Percentiles rank a stretch among this genome's conserved stretches.
phyloP scores from a whole-genome alignment of 2,329 filamentous ascomycete genomes.

The Colletotrichum australisinense region DNA sequence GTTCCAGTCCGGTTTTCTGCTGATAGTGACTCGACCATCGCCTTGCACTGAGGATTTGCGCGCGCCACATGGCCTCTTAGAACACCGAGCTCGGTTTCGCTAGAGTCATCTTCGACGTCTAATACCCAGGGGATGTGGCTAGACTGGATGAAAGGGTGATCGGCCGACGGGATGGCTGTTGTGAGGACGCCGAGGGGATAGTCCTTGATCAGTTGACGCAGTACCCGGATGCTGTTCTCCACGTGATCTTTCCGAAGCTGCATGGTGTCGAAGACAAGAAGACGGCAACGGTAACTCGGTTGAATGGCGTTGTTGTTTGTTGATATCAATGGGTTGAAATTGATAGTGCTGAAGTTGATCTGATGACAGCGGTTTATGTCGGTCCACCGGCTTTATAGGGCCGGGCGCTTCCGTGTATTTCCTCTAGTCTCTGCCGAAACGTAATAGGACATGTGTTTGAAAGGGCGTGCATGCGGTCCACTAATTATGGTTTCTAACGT shows the following conservation, averaged over 20 bases:
- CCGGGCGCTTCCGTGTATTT: neutral
- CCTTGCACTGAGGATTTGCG: slow-evolving; percentile 72
- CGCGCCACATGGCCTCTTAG: slow-evolving; percentile 73
- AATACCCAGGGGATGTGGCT: slow-evolving; percentile 72
- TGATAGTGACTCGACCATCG: slow-evolving; percentile 61
- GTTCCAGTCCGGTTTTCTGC: slow-evolving; percentile 19
- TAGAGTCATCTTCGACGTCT: slow-evolving; percentile 57
- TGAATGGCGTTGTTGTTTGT: neutral
- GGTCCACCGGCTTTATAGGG: slow-evolving; percentile 9
- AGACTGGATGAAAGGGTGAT: slow-evolving; percentile 63
- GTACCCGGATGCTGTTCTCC: slow-evolving; percentile 58
- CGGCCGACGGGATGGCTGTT: slow-evolving; percentile 65
- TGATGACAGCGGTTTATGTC: neutral
- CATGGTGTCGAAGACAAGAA: slow-evolving; percentile 55
- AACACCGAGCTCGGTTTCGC: slow-evolving; percentile 52
- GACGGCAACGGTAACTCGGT: fast-evolving
- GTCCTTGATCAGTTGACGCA: slow-evolving; percentile 67
- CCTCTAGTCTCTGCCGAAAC: neutral
- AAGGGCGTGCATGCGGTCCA: slow-evolving; percentile 27
- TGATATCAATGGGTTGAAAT: neutral
- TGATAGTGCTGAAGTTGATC: neutral
- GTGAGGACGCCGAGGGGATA: slow-evolving; percentile 73
- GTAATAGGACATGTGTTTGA: neutral
- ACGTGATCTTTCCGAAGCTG: slow-evolving; percentile 66
- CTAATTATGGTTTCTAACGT: slow-evolving; percentile 3